Conservation (phyloP, 179 eudicot species). For the Spergularia azorica region DNA sequence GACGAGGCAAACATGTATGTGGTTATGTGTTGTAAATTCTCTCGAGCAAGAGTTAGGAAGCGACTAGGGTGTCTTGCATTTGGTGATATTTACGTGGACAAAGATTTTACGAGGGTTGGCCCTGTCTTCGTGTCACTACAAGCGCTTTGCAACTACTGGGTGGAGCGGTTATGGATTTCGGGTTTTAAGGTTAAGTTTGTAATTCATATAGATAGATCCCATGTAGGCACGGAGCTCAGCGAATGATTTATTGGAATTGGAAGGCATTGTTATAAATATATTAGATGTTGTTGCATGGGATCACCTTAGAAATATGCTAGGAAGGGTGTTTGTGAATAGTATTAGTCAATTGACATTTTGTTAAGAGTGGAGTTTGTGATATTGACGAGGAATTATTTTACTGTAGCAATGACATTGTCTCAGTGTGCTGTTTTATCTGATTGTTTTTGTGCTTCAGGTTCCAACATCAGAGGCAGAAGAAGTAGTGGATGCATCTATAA, state of each 20-base stretch:
- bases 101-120: background rate
- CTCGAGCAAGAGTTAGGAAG: background rate
- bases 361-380: background rate
- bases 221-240: too few relatives aligned
- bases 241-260: too few relatives aligned
- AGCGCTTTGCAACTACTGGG: too few relatives aligned
- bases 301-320: background rate
- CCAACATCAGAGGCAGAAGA: constrained; percentile 30
- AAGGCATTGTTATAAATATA: background rate
- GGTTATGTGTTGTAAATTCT: too few relatives aligned
- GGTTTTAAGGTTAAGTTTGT: too few relatives aligned
- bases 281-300: background rate
- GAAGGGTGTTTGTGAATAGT: background rate
- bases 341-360: background rate
- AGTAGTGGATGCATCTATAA: constrained; percentile 24
- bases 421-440: background rate
- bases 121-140: too few relatives aligned
- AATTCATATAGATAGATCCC: too few relatives aligned
- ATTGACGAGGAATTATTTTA: background rate
- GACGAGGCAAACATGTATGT: too few relatives aligned
- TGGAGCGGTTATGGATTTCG: too few relatives aligned
- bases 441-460: constrained; percentile 33
- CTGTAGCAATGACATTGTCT: background rate
- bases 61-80: background rate
- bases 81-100: background rate